Base-by-base conservation (phyloP, 2,329 filamentous ascomycete species). In the Macroventuria anomochaeta region DNA sequence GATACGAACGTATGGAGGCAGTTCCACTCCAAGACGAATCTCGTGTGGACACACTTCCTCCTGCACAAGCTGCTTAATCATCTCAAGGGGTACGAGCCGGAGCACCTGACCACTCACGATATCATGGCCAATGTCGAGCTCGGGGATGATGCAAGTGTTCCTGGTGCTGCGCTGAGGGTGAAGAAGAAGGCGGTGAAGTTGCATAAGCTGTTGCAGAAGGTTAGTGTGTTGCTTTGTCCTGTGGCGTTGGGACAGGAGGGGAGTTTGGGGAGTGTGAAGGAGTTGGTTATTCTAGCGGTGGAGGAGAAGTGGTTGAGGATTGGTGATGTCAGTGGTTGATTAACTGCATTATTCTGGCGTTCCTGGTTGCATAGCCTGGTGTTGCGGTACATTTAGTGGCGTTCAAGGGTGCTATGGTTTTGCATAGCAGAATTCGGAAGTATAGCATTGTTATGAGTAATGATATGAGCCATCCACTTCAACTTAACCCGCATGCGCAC, bases 1-100 rank as follows among this genome's bases (percentile, higher is more conserved):
- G 29, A 41, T 34, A 41, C 34, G 10, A 37, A 21, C 18, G 11
- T 64, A 34, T 88, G 85, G 85, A 69, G 74, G 10, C 70, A 76
- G 25, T 88, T 82, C 66, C 78, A 81, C 32, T 85, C 86, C 2
- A 77, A 79, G 49, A 87, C 85, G 2, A 88, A 88, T 59, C 75
- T 87, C 12, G 76, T 87, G 12, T 88, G 86, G 86, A 71, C 86
- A 18, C 80, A 85, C 42, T 86, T 86, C 64, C 71, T 88, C 4
- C 76, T 88, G 11, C 78, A 80, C 53, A 82, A 81, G 59, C 75
- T 88, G 0, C 70, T 87, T 20, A 64, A 72, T 37, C 71, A 78
- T 46, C 53, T 80, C n/a, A 39, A 50, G 8, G 55, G 40, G 7
- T 53, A 44, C 23, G 56, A 59, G 17, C 75, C 76, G 5, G 28